These are phyloP conservation scores for Penicillium tannophilum DNA, from an alignment of 495 filamentous ascomycete genomes.

Conservation along the genomic window DNA sequence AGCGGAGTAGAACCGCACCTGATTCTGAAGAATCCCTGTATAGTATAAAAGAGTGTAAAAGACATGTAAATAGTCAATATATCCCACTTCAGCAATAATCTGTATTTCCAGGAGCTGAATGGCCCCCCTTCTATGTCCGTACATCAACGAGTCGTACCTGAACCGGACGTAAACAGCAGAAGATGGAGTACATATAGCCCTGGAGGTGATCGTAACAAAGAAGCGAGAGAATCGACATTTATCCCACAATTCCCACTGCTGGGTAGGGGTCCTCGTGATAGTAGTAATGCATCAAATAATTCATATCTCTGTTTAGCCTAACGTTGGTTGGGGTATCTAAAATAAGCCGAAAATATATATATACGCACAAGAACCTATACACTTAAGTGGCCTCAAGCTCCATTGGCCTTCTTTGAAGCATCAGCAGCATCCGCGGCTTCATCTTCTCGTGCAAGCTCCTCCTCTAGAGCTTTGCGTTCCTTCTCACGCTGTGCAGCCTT, in stretches of 20 bases:
- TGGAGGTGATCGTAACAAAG: too few species aligned
- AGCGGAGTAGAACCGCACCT: constrained; percentile 20
- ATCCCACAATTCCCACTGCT: too few species aligned
- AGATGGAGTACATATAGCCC: too few species aligned
- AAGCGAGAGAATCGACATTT: too few species aligned
- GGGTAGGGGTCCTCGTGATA: background rate
- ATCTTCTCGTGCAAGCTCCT: constrained; percentile 55
- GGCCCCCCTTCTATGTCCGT: too few species aligned
- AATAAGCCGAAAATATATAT: constrained; percentile 1
- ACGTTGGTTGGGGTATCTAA: constrained; percentile 18
- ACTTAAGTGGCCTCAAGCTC: background rate
- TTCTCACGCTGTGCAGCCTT: constrained; percentile 62
- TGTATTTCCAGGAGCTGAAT: background rate
- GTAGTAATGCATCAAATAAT: background rate
- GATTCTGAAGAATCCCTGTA: constrained; percentile 26
- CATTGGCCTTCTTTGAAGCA: constrained; percentile 23
- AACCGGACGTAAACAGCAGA: too few species aligned
- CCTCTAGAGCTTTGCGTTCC: constrained; percentile 54
- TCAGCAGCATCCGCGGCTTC: constrained; percentile 50
- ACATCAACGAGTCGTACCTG: background rate
- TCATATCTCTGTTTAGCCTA: background rate
- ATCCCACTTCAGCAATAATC: background rate
- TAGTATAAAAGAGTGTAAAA: constrained; percentile 25
- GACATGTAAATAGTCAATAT: constrained; percentile 12
- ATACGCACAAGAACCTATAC: background rate